These are phyloP conservation scores for Nicotiana obtusifolia DNA, from an alignment of 257 asterid genomes.

Conservation along the genomic window DNA sequence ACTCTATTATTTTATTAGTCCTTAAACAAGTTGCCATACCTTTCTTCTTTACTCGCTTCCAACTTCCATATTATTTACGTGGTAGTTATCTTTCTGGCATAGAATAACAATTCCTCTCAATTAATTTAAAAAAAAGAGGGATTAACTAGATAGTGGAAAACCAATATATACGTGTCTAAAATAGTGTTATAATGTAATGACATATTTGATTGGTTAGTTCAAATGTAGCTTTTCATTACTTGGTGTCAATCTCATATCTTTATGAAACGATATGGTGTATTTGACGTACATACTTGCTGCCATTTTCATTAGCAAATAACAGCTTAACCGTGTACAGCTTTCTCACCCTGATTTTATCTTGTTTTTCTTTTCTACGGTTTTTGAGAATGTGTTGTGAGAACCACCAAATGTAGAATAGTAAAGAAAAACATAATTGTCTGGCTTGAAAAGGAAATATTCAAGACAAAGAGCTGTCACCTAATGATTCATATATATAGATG, in stretches of 20 bases:
- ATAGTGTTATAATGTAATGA: not conserved
- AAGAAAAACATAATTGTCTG: constrained; percentile 2
- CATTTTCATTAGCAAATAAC: constrained; percentile 10
- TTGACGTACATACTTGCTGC: not conserved
- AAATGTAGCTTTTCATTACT: constrained; percentile 2
- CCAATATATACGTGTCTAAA: not conserved
- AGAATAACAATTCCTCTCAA: not conserved
- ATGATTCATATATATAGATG: not conserved
- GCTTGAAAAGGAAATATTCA: constrained; percentile 7
- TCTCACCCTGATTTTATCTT: not conserved
- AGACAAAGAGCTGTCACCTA: constrained; percentile 42
- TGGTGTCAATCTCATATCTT: not conserved
- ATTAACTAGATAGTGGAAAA: not conserved
- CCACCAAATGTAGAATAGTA: not conserved
- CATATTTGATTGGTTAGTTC: constrained; percentile 5
- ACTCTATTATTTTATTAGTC: not conserved
- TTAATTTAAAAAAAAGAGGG: not conserved
- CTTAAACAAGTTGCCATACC: not conserved
- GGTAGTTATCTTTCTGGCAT: not conserved
- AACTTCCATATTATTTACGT: not conserved
- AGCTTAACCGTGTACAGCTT: constrained; percentile 24
- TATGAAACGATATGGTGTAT: not conserved
- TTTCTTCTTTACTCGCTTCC: constrained; percentile 5
- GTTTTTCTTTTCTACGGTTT: not conserved
- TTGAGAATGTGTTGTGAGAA: not conserved